Percentiles rank a stretch among this genome's conserved stretches.
phyloP scores from a whole-genome alignment of 2,329 filamentous ascomycete genomes.

The Curvularia verruculosa region DNA sequence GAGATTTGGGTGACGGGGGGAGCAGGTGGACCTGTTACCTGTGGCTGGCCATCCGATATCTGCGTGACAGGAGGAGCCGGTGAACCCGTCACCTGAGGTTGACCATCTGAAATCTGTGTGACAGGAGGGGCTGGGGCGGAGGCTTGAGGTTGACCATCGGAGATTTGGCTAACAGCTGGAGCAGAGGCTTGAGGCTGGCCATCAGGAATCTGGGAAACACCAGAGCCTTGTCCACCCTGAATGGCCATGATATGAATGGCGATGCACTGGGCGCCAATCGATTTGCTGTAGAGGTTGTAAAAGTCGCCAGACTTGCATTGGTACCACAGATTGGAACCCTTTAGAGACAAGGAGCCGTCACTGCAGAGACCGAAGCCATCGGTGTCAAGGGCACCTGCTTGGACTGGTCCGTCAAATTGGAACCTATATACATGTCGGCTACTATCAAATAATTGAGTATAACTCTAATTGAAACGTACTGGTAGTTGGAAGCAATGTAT shows the following conservation, averaged over 20 bases:
- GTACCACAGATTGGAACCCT: conserved; percentile 69
- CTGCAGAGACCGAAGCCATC: conserved; percentile 74
- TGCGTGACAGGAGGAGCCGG: conserved; percentile 22
- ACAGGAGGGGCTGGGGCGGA: conserved; percentile 14
- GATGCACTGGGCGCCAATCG: conserved; percentile 72
- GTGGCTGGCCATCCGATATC: conserved; percentile 32
- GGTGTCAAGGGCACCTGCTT: conserved; percentile 73
- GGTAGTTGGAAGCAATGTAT: conserved; percentile 80
- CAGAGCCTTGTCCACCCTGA: conserved; percentile 10
- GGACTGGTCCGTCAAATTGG: conserved; percentile 54
- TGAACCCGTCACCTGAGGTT: conserved; percentile 21
- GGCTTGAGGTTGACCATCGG: conserved; percentile 31
- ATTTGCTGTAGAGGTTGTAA: conserved; percentile 80
- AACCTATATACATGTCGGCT: conserved; percentile 39
- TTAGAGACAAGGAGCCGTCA: conserved; percentile 71
- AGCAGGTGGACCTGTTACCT: conserved; percentile 13
- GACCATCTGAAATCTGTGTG: conserved; percentile 28
- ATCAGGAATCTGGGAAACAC: conserved; percentile 35
- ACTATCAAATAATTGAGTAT: background rate
- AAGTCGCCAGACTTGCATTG: conserved; percentile 76
- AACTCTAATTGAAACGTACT: conserved; percentile 49
- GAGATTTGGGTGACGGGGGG: background rate
- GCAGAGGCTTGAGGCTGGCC: conserved; percentile 27
- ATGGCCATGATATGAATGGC: conserved; percentile 41
- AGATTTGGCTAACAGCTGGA: conserved; percentile 22